Conservation (phyloP, 257 asterid species). For the Apocynum venetum region DNA sequence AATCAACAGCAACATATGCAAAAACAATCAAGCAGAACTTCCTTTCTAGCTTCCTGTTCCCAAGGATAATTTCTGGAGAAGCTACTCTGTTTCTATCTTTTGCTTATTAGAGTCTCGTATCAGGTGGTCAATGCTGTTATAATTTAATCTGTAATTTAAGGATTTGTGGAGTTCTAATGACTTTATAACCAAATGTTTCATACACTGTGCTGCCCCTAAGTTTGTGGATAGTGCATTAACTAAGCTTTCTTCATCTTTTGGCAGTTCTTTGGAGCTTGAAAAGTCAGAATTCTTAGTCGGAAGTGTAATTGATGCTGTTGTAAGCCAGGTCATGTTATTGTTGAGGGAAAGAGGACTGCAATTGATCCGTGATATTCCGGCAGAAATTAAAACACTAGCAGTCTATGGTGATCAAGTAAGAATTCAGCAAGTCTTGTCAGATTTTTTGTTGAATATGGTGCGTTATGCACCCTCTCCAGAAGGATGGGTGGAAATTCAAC, state of each 20-base stretch:
- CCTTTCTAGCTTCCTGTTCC: not conserved
- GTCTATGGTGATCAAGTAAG: constrained; percentile 78
- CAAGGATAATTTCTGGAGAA: not conserved
- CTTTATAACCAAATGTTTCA: not conserved
- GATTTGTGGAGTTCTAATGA: not conserved
- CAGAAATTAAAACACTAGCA: constrained; percentile 60
- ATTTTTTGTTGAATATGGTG: constrained; percentile 68
- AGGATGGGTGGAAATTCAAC: constrained; percentile 90
- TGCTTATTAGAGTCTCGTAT: not conserved
- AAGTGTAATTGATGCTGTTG: constrained; percentile 80
- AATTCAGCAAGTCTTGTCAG: constrained; percentile 75
- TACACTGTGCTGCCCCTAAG: not conserved
- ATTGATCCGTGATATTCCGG: constrained; percentile 76
- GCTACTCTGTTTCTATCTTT: not conserved
- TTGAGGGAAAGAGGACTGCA: constrained; percentile 70
- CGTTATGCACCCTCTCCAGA: constrained; percentile 59
- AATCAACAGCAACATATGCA: not conserved
- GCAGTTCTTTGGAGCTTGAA: constrained; percentile 70
- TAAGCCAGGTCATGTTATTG: constrained; percentile 82
- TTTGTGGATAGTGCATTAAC: not conserved
- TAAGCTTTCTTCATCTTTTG: not conserved
- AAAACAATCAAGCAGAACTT: not conserved
- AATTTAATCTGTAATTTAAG: not conserved
- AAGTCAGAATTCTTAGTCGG: constrained; percentile 61
- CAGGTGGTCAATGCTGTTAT: not conserved